Evolutionary conservation across 2,329 filamentous ascomycete genomes (phyloP).

Genomic region (Leptographium radiaticola): DNA sequence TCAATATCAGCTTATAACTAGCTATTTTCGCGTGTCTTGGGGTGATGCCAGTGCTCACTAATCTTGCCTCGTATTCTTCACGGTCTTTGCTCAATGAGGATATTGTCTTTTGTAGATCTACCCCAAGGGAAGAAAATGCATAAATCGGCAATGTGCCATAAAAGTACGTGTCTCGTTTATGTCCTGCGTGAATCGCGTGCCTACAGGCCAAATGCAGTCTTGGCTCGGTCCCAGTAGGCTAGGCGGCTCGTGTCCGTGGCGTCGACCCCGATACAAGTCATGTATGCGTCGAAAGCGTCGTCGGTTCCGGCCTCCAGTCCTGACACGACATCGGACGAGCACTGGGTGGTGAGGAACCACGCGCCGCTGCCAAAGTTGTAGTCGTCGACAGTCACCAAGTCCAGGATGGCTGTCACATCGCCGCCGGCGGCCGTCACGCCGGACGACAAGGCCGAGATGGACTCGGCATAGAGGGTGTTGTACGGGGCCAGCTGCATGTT

Average conservation of each 20-base stretch:
- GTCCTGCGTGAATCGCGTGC: too few species aligned
- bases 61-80: too few species aligned
- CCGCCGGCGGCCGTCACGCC: slow-evolving; percentile 16
- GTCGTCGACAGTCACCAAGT: slow-evolving; percentile 31
- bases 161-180: background rate
- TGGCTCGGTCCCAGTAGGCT: slow-evolving; percentile 31
- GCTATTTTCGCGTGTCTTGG: too few species aligned
- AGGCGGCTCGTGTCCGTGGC: slow-evolving; percentile 17
- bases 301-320: slow-evolving; percentile 25
- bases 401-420: slow-evolving; percentile 27
- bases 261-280: slow-evolving; percentile 31
- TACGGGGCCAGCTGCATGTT: slow-evolving; percentile 33
- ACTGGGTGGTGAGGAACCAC: slow-evolving; percentile 38
- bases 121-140: background rate
- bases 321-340: slow-evolving; percentile 19
- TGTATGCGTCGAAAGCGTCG: slow-evolving; percentile 30
- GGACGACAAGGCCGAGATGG: slow-evolving; percentile 23
- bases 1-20: background rate
- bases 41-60: too few species aligned
- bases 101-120: too few species aligned
- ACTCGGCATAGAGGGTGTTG: slow-evolving; percentile 35
- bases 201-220: slow-evolving; percentile 30
- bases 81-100: too few species aligned
- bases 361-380: slow-evolving; percentile 40
- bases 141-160: background rate